Evolutionary conservation across 371 early-diverging fungal species (phyloP).

Genomic region (Mucor irregularis): DNA sequence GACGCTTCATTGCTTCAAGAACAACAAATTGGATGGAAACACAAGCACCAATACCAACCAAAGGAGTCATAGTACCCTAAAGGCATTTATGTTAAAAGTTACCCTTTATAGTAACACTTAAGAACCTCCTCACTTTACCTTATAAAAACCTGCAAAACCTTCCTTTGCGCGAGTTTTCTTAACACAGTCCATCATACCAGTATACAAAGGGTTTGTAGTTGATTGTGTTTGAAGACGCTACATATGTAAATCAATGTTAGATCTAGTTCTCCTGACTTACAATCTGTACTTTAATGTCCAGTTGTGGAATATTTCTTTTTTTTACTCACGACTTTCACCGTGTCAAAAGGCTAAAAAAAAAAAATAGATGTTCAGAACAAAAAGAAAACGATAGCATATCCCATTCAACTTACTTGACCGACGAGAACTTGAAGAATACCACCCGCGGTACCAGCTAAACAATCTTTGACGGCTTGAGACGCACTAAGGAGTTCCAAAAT

Average conservation of each 20-base stretch:
- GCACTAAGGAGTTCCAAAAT: constrained; percentile 14
- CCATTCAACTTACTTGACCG: constrained; percentile 60
- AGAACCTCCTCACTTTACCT: constrained; percentile 31
- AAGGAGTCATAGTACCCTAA: constrained; percentile 74
- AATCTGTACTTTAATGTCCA: constrained; percentile 3
- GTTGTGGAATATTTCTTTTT: background rate
- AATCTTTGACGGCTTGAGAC: constrained; percentile 73
- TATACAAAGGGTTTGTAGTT: constrained; percentile 62
- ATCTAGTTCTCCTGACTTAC: background rate
- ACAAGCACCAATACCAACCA: constrained; percentile 79
- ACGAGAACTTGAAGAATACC: constrained; percentile 80
- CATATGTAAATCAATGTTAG: background rate
- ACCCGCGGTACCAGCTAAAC: constrained; percentile 74
- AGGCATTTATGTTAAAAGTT: constrained; percentile 7
- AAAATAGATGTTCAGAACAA: constrained; percentile 10
- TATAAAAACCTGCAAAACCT: constrained; percentile 76
- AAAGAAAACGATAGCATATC: background rate
- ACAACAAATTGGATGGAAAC: constrained; percentile 83
- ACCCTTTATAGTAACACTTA: constrained; percentile 13
- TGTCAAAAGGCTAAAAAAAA: constrained; percentile 72
- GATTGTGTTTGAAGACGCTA: constrained; percentile 87
- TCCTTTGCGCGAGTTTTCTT: constrained; percentile 70
- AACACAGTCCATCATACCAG: constrained; percentile 76
- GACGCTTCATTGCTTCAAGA: constrained; percentile 73
- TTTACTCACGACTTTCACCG: constrained; percentile 77